Evolutionary conservation across 768 basidiomycete genomes (phyloP), one percentile per base, ranked within the genome.

Genomic region (Psilocybe cyanescens): DNA sequence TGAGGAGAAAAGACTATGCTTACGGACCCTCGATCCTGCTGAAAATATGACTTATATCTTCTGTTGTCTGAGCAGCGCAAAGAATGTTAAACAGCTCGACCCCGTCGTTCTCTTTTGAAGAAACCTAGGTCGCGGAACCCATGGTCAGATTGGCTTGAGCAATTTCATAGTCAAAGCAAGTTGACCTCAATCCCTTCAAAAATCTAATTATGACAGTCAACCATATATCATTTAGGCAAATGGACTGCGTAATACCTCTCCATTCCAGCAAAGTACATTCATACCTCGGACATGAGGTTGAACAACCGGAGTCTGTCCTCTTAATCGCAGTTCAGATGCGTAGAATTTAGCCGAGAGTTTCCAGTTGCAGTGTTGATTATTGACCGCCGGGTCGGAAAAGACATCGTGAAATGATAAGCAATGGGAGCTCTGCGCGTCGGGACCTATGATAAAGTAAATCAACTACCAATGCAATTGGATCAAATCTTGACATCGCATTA

Each of bases 231-330:
- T 11, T 45, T 48, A 41, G 30, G n/a, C 9, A 9, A 53, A 28
- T n/a, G 19, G 29, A 65, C 59, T 33, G 33, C 33, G 33, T 35
- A 35, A n/a, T 58, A 88, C 92, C 79, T 95, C 91, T 62, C 94
- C 94, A 68, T 94, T 94, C 90, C 91, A 95, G 68, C 92, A 94
- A 29, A 95, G 73, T 3, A 92, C 69, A 68, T 88, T 81, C 6
- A 83, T 86, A 12, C 77, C 78, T 35, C 73, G 64, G 12, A 74
- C 67, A 70, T 94, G 92, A 29, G 94, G 94, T 70, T 96, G 94
- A 2, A 80, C 72, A 14, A 93, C 72, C 0, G 79, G 78, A 8
- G 74, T 66, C 8, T 69, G 67, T 1, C 94, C 94, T 62, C 94
- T 79, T 53, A 96, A 74, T 57, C 84, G 82, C 55, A 96, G 81